Conservation (phyloP, 2,329 filamentous ascomycete species). For the Nannizziopsis barbatae region DNA sequence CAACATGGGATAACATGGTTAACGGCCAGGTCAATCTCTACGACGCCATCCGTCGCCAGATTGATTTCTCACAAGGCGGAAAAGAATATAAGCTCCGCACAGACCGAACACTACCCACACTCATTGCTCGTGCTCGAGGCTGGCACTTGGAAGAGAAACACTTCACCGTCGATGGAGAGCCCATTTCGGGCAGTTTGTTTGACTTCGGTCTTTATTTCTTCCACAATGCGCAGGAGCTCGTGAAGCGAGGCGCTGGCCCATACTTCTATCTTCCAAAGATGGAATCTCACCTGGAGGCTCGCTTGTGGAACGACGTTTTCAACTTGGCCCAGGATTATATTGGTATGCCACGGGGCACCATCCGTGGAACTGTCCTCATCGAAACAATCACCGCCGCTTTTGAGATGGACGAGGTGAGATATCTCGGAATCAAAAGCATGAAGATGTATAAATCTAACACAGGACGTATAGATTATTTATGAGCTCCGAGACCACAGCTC, state of each 20-base stretch:
- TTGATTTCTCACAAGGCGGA: slow-evolving; percentile 89
- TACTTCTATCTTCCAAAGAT: slow-evolving; percentile 99
- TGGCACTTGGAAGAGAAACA: slow-evolving; percentile 99
- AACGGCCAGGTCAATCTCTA: slow-evolving; percentile 96
- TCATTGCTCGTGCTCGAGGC: slow-evolving; percentile 87
- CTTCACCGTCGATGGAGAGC: slow-evolving; percentile 86
- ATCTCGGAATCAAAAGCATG: not conserved
- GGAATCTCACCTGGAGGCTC: slow-evolving; percentile 93
- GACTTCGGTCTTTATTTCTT: slow-evolving; percentile 99
- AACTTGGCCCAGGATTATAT: slow-evolving; percentile 91
- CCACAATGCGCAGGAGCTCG: slow-evolving; percentile 87
- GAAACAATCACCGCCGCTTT: slow-evolving; percentile 97
- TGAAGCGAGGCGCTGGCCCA: slow-evolving; percentile 72
- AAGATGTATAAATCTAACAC: not conserved
- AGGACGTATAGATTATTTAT: slow-evolving; percentile 67
- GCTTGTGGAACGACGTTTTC: slow-evolving; percentile 97
- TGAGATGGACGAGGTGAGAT: slow-evolving; percentile 80
- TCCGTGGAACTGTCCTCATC: slow-evolving; percentile 89
- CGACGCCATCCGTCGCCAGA: slow-evolving; percentile 83
- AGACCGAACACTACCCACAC: slow-evolving; percentile 72
- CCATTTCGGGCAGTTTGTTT: slow-evolving; percentile 84
- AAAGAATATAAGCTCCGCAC: slow-evolving; percentile 98
- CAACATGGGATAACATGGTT: slow-evolving; percentile 99
- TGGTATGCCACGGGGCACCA: slow-evolving; percentile 78
- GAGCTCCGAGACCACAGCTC: slow-evolving; percentile 94